Percentiles rank a stretch among this genome's conserved stretches.
These are phyloP conservation scores for Thyridium curvatum DNA, from an alignment of 2,329 filamentous ascomycete species.

Conservation along the genomic window DNA sequence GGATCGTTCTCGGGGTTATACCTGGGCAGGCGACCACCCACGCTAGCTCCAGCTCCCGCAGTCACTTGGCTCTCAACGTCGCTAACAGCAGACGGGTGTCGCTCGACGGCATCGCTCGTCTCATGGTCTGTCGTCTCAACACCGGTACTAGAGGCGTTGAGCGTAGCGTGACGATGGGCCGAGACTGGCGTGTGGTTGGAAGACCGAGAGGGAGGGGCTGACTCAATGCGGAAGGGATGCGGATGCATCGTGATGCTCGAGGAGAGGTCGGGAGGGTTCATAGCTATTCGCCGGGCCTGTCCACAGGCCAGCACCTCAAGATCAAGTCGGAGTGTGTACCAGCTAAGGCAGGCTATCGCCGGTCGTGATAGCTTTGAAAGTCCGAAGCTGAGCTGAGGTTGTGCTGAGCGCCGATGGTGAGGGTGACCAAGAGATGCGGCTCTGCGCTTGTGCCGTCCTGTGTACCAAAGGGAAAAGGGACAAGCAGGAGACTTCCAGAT, in stretches of 20 bases:
- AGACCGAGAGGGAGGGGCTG: constrained; percentile 16
- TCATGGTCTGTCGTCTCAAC: constrained; percentile 30
- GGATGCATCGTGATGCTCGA: constrained; percentile 22
- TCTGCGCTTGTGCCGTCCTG: too few relatives aligned
- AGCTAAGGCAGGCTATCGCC: too few relatives aligned
- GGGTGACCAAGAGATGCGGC: too few relatives aligned
- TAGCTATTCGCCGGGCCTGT: constrained; percentile 2
- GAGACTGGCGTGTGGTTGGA: constrained; percentile 16
- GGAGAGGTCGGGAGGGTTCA: constrained; percentile 22
- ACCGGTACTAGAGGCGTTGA: constrained; percentile 37
- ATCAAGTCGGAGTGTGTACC: background rate
- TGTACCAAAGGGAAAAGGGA: too few relatives aligned
- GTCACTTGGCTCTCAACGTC: constrained; percentile 45
- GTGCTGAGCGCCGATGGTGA: too few relatives aligned
- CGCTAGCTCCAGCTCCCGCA: constrained; percentile 16
- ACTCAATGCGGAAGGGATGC: constrained; percentile 32
- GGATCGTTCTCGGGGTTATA: constrained; percentile 68
- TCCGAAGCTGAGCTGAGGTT: too few relatives aligned
- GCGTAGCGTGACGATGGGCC: constrained; percentile 17
- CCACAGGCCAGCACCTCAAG: background rate
- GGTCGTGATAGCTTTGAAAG: background rate
- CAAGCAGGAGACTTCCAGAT: too few relatives aligned
- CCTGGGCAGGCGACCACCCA: constrained; percentile 42
- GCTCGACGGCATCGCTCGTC: constrained; percentile 30
- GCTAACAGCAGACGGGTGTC: constrained; percentile 28